Percentiles rank a stretch among this genome's conserved stretches.
phyloP scores from a whole-genome alignment of 805 yeast genomes.

The Teunomyces tritomae region DNA sequence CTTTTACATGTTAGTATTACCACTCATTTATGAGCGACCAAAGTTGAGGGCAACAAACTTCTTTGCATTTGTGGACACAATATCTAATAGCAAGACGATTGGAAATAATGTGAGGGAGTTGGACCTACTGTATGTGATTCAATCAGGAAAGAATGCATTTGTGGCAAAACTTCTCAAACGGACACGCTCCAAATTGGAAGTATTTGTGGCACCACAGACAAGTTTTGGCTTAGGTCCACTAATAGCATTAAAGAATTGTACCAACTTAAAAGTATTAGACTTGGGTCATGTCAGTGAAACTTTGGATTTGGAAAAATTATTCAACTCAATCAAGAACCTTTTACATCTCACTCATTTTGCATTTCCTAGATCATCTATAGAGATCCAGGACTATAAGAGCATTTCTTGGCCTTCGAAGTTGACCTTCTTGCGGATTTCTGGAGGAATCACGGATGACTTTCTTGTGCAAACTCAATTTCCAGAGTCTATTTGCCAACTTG shows the following conservation, averaged over 20 bases:
- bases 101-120: conserved; percentile 63
- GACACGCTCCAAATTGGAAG: conserved; percentile 61
- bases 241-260: conserved; percentile 74
- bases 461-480: conserved; percentile 73
- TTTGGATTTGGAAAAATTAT: conserved; percentile 76
- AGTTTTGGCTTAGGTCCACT: conserved; percentile 91
- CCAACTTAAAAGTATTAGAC: conserved; percentile 62
- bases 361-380: conserved; percentile 85
- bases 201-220: conserved; percentile 89
- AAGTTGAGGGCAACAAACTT: conserved; percentile 65
- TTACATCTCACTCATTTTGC: conserved; percentile 67
- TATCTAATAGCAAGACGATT: conserved; percentile 48
- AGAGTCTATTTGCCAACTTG: conserved; percentile 60
- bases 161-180: conserved; percentile 81
- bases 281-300: conserved; percentile 87
- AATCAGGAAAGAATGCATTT: conserved; percentile 87
- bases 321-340: conserved; percentile 65
- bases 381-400: conserved; percentile 55
- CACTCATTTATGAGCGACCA: conserved; percentile 66
- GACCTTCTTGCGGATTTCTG: conserved; percentile 72
- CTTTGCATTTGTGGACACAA: conserved; percentile 65
- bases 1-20: conserved; percentile 61
- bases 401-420: conserved; percentile 77
- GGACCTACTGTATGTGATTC: conserved; percentile 78
- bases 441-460: conserved; percentile 85